Evolutionary conservation across 306 rosid genomes (phyloP).

Genomic region (Cicer judaicum): DNA sequence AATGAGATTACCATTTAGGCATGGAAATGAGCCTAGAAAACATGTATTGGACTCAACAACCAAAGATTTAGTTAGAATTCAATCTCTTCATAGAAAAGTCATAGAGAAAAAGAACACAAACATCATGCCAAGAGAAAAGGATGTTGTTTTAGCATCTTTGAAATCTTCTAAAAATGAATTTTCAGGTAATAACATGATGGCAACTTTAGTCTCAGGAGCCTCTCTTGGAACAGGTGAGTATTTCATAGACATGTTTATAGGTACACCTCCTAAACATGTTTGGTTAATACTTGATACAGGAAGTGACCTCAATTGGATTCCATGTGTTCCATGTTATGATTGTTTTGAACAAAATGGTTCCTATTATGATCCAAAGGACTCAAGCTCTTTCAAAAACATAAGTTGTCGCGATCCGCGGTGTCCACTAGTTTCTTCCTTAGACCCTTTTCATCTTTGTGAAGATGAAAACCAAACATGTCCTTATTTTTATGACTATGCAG

Average conservation of each 20-base stretch:
- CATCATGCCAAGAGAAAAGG: constrained; percentile 37
- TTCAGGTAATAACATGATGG: constrained; percentile 56
- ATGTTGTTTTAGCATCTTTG: too few relatives aligned
- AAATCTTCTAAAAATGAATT: constrained; percentile 34
- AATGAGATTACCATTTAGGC: constrained; percentile 44
- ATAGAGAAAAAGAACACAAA: constrained; percentile 64
- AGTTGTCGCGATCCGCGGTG: constrained; percentile 64
- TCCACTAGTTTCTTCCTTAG: constrained; percentile 62
- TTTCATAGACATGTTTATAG: constrained; percentile 75
- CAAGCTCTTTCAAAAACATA: constrained; percentile 60
- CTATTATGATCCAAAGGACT: constrained; percentile 62
- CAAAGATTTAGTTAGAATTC: constrained; percentile 66
- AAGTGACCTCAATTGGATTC: constrained; percentile 84
- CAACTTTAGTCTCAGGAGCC: constrained; percentile 73
- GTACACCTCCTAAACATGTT: constrained; percentile 84
- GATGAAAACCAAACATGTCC: constrained; percentile 70
- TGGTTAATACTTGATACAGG: constrained; percentile 78
- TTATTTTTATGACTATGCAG: constrained; percentile 79
- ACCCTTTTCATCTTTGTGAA: constrained; percentile 65
- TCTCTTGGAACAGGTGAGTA: constrained; percentile 80
- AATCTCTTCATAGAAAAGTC: constrained; percentile 65
- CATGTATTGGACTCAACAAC: constrained; percentile 53
- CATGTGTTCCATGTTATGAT: constrained; percentile 72
- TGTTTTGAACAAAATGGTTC: constrained; percentile 81
- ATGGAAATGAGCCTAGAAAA: constrained; percentile 47